Percentiles rank a stretch among this genome's conserved stretches.
These are phyloP conservation scores for Triticum timopheevii DNA, from an alignment of 176 grass and related monocot genomes.

Conservation along the genomic window DNA sequence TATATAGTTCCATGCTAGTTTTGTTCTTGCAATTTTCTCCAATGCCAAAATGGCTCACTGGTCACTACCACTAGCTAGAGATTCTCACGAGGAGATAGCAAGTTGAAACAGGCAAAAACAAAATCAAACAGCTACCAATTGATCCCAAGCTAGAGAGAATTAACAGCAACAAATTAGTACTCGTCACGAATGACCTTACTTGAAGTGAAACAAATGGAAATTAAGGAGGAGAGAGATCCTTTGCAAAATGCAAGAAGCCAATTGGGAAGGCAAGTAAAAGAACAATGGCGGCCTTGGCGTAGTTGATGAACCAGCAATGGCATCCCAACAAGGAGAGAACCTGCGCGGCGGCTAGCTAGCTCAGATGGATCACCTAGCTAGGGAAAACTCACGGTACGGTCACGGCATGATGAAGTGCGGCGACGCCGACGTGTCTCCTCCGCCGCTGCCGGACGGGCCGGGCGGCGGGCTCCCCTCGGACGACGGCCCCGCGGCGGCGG, in stretches of 20 bases:
- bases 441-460: conserved; percentile 28
- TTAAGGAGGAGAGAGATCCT: conserved; percentile 20
- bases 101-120: neutral
- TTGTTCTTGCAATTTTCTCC: conserved; percentile 30
- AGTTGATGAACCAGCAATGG: conserved; percentile 12
- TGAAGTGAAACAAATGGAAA: conserved; percentile 43
- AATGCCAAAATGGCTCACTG: neutral
- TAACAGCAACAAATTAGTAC: conserved; percentile 30
- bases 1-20: conserved; percentile 14
- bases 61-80: conserved; percentile 11
- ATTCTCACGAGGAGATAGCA: neutral
- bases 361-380: conserved; percentile 28
- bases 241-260: conserved; percentile 48
- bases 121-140: neutral
- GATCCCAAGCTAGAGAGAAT: conserved; percentile 35
- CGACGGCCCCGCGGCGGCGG: conserved; percentile 34
- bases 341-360: neutral
- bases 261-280: neutral
- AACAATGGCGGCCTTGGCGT: conserved; percentile 21
- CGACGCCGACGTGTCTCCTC: conserved; percentile 34
- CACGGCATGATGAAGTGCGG: conserved; percentile 66
- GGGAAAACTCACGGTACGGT: conserved; percentile 54
- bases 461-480: conserved; percentile 61
- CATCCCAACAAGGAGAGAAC: conserved; percentile 33
- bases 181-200: conserved; percentile 27